Evolutionary conservation across 192 early-diverging fungal species (phyloP), one percentile per base, ranked within the genome.

Genomic region (Cladochytrium replicatum): DNA sequence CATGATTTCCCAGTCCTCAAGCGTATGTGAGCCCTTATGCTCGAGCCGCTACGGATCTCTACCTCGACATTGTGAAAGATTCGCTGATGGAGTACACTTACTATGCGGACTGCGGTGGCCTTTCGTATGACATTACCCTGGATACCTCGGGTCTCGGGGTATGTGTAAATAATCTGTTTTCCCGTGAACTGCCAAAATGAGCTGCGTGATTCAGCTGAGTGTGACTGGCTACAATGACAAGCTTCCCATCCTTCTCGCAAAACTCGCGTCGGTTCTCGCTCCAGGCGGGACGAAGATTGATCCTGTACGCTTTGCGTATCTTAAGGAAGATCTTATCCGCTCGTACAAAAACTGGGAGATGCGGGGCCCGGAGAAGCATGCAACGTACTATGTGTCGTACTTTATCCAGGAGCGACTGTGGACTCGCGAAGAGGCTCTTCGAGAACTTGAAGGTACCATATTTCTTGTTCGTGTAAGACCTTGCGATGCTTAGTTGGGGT

Each of bases 161-260:
- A 23, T 4, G 54, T 34, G 41, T 21, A 17, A 7, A 8, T 9
- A 31, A 22, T 48, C 38, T 2, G 19, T 1, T 44, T 13, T 1
- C 49, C 1, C 38, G 1, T 0, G n/a, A 11, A 0, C 8, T 44
- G 30, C 1, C 43, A 44, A 31, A 43, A 32, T 24, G 9, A 24
- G 9, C 13, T 21, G 0, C 1, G 84, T 80, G n/a, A 67, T 89
- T 41, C 46, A 70, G 50, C 61, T 97, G 40, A 68, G 67, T 9
- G 54, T 92, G 8, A 69, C 68, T 28, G 93, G 93, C 15, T 97
- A 88, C 61, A 91, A 87, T 50, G 88, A 94, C 67, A 94, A 93
- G 60, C 65, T 93, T 0, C 55, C 65, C 11, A 63, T 75, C 4
- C 60, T 95, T 29, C 59, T 92, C 1, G 67, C 77, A 41, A 82